Evolutionary conservation across 495 filamentous ascomycete species (phyloP).

Genomic region (Thermochaetoides thermophila): DNA sequence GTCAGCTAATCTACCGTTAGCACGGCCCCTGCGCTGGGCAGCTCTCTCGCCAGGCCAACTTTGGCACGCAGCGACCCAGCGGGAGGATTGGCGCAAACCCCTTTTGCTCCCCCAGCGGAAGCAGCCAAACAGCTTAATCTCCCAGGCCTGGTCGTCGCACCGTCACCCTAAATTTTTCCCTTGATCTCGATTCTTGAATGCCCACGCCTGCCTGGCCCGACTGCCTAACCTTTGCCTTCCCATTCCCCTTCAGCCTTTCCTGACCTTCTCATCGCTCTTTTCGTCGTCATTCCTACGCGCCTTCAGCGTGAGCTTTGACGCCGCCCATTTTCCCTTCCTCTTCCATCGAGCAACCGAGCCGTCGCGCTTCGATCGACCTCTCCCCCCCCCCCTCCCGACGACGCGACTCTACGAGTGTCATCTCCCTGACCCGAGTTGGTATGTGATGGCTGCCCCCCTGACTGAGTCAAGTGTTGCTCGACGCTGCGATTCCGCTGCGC

Average conservation of each 20-base stretch:
- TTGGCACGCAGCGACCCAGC: too few species aligned
- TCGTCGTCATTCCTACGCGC: slow-evolving; percentile 18
- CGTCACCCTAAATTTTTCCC: slow-evolving; percentile 23
- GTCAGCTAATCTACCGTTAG: slow-evolving; percentile 12
- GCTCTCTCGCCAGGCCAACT: slow-evolving; percentile 2
- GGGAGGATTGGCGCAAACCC: slow-evolving; percentile 15
- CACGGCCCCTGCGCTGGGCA: slow-evolving; percentile 9
- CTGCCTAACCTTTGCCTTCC: slow-evolving; percentile 9
- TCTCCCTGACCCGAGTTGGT: too few species aligned
- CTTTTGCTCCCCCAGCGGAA: slow-evolving; percentile 24
- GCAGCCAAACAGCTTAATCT: slow-evolving; percentile 9
- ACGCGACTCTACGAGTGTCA: too few species aligned
- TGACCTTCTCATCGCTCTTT: slow-evolving; percentile 20
- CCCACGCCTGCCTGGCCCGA: too few species aligned
- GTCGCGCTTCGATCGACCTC: too few species aligned
- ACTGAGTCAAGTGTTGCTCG: too few species aligned
- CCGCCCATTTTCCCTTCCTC: slow-evolving; percentile 3
- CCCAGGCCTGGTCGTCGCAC: slow-evolving; percentile 17
- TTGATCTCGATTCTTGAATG: slow-evolving; percentile 19
- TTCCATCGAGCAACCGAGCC: too few species aligned
- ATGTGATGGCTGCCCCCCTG: too few species aligned
- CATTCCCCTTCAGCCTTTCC: slow-evolving; percentile 17
- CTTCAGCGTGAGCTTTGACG: slow-evolving; percentile 17
- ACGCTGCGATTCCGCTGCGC: too few species aligned
- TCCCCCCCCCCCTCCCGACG: too few species aligned